A percentile compares a stretch with the other conserved stretches of the same genome.
Evolutionary conservation across 495 filamentous ascomycete genomes (phyloP).

Genomic region (Penicillium longicatenatum): DNA sequence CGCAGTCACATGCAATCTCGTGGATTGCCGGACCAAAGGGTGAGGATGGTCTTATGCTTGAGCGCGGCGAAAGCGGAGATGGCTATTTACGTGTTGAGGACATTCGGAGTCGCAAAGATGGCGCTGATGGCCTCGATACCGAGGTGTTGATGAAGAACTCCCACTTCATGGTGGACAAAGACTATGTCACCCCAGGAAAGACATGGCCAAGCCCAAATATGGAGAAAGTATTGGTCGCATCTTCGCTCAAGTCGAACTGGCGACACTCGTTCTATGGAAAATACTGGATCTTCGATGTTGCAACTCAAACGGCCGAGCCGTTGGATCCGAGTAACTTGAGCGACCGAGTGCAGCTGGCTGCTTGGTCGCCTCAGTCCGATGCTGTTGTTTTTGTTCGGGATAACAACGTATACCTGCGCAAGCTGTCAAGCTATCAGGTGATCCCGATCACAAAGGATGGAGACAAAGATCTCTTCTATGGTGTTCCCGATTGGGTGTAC

Average conservation of each 20-base stretch:
- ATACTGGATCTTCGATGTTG: constrained; percentile 95
- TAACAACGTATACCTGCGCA: constrained; percentile 86
- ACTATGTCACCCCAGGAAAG: constrained; percentile 51
- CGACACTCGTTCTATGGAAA: constrained; percentile 80
- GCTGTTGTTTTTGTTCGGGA: constrained; percentile 80
- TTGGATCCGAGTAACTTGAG: constrained; percentile 68
- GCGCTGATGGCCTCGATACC: constrained; percentile 45
- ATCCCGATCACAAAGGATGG: constrained; percentile 84
- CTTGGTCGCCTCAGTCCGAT: constrained; percentile 88
- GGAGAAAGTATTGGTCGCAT: constrained; percentile 79
- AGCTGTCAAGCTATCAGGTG: constrained; percentile 60
- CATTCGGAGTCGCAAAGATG: constrained; percentile 60
- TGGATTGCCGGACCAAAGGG: constrained; percentile 88
- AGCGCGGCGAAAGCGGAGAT: constrained; percentile 57
- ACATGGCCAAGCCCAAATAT: constrained; percentile 81
- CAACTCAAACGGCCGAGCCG: constrained; percentile 74
- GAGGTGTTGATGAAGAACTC: constrained; percentile 73
- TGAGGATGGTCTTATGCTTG: constrained; percentile 83
- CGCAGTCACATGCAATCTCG: constrained; percentile 68
- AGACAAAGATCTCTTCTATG: constrained; percentile 85
- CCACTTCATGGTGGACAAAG: constrained; percentile 58
- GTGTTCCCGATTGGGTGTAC: constrained; percentile 98
- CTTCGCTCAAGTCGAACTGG: constrained; percentile 74
- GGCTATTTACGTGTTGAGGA: constrained; percentile 88
- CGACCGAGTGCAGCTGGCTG: constrained; percentile 78